Evolutionary conservation across 2,329 filamentous ascomycete species (phyloP).

Genomic region (Grosmannia penicillata): DNA sequence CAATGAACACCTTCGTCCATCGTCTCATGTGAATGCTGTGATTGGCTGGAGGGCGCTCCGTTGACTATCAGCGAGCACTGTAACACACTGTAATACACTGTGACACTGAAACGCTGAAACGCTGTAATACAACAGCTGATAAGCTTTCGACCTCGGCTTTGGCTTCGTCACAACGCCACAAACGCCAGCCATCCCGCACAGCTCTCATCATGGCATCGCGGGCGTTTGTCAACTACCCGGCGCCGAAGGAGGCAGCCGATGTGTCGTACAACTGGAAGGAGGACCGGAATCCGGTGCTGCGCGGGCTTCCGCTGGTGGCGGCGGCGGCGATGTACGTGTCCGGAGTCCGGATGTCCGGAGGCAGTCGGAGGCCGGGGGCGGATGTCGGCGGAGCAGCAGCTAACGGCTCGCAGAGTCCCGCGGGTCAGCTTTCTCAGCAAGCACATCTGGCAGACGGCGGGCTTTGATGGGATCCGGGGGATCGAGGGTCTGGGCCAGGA

Average conservation of each 20-base stretch:
- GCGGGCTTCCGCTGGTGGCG: constrained; percentile 48
- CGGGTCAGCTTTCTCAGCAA: constrained; percentile 46
- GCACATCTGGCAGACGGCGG: constrained; percentile 55
- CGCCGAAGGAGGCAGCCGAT: constrained; percentile 21
- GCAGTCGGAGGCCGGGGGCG: background rate
- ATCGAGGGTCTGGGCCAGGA: constrained; percentile 30
- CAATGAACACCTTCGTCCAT: no score
- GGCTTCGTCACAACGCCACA: no score
- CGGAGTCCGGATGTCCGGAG: background rate
- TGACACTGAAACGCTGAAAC: no score
- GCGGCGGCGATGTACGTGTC: constrained; percentile 21
- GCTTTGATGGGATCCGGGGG: constrained; percentile 32
- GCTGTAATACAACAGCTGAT: no score
- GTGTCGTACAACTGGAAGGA: constrained; percentile 18
- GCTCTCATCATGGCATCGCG: constrained; percentile 5
- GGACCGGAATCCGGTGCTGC: constrained; percentile 54
- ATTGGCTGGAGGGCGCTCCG: no score
- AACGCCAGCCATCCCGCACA: background rate
- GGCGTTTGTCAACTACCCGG: constrained; percentile 28
- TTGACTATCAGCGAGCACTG: no score
- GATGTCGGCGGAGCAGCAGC: background rate
- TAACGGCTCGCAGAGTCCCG: constrained; percentile 31
- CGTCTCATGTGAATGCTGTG: no score
- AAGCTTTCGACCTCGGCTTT: no score
- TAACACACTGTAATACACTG: no score